These are phyloP conservation scores for Carallia pectinifolia DNA, from an alignment of 345 rosid genomes.

Conservation along the genomic window DNA sequence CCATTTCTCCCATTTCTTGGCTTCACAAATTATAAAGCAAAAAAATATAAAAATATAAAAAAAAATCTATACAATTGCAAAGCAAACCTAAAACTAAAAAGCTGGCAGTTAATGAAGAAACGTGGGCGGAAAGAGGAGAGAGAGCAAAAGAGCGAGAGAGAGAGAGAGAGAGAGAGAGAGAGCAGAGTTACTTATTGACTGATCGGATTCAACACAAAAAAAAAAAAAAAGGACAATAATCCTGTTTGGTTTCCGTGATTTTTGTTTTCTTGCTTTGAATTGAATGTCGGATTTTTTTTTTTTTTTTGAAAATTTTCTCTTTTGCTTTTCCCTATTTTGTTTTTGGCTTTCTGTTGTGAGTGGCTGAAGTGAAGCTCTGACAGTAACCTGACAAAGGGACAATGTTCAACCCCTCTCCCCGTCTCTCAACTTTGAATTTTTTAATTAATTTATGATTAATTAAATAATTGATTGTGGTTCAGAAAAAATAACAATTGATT, in stretches of 20 bases:
- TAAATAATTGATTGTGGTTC: background rate
- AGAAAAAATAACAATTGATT: too few relatives aligned
- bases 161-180: too few relatives aligned
- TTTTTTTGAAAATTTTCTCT: background rate
- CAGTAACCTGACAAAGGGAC: conserved; percentile 19
- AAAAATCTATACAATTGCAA: too few relatives aligned
- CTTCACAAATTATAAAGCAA: background rate
- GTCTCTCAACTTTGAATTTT: background rate
- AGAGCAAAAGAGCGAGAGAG: too few relatives aligned
- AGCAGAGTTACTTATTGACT: too few relatives aligned
- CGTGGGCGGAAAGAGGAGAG: too few relatives aligned
- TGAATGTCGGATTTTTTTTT: background rate
- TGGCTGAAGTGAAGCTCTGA: conserved; percentile 2
- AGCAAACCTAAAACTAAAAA: background rate
- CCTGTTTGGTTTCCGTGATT: background rate
- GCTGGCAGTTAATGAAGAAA: too few relatives aligned
- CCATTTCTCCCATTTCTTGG: conserved; percentile 2
- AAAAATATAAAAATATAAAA: background rate
- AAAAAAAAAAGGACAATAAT: background rate
- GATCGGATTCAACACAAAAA: too few relatives aligned
- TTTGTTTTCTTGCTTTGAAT: background rate
- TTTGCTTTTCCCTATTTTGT: background rate
- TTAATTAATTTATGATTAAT: background rate
- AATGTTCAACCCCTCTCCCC: conserved; percentile 4
- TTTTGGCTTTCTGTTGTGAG: background rate